Percentiles rank a stretch among this genome's conserved stretches.
phyloP scores from a whole-genome alignment of 2,329 filamentous ascomycete genomes.

The Sclerotinia nivalis region DNA sequence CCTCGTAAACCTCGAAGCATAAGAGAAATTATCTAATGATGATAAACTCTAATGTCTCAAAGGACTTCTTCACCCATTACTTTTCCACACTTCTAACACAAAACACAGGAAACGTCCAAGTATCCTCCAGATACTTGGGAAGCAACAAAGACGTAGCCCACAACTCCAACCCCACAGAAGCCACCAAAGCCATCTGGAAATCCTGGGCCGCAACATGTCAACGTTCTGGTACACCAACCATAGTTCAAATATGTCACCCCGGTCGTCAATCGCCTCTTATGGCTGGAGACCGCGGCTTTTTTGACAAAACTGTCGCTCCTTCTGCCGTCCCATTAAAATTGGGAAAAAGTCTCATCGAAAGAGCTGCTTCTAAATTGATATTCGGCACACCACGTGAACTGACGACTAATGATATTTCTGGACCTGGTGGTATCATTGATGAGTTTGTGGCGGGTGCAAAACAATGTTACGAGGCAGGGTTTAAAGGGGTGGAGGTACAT shows the following conservation, averaged over 20 bases:
- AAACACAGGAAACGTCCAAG: slow-evolving; percentile 13
- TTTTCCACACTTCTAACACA: not conserved
- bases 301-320: slow-evolving; percentile 47
- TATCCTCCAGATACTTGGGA: slow-evolving; percentile 14
- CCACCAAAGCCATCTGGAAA: slow-evolving; percentile 43
- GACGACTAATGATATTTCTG: slow-evolving; percentile 56
- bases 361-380: slow-evolving; percentile 38
- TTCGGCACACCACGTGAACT: slow-evolving; percentile 60
- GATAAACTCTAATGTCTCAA: not conserved
- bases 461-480: slow-evolving; percentile 51
- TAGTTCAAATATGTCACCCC: slow-evolving; percentile 52
- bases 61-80: not conserved
- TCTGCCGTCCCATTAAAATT: slow-evolving; percentile 48
- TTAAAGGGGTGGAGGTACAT: slow-evolving; percentile 55
- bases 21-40: not conserved
- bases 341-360: slow-evolving; percentile 44
- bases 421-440: slow-evolving; percentile 23
- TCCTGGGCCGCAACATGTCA: slow-evolving; percentile 42
- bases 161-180: slow-evolving; percentile 37
- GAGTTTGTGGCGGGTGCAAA: slow-evolving; percentile 56
- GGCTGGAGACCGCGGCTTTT: slow-evolving; percentile 43
- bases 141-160: not conserved
- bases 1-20: too few species aligned
- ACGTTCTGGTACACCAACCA: slow-evolving; percentile 42
- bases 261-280: slow-evolving; percentile 48